These are phyloP conservation scores for Blastomyces parvus DNA, from an alignment of 2,329 filamentous ascomycete genomes.

Conservation along the genomic window DNA sequence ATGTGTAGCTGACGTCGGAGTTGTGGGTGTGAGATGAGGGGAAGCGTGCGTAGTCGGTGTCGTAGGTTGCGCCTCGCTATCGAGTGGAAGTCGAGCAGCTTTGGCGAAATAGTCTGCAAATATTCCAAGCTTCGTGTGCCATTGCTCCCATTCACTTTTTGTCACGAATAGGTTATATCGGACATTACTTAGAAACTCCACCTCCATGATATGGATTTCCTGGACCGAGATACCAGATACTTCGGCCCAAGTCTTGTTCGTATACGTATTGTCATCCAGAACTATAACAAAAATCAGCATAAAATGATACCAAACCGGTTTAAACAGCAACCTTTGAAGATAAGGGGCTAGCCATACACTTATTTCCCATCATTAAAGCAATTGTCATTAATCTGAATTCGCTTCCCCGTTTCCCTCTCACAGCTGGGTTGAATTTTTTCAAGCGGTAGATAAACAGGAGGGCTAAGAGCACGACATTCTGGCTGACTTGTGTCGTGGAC, in stretches of 20 bases:
- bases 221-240: constrained; percentile 88
- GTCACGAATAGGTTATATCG: constrained; percentile 86
- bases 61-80: constrained; percentile 25
- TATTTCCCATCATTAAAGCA: constrained; percentile 94
- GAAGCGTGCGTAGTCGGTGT: constrained; percentile 27
- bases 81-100: constrained; percentile 44
- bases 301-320: constrained; percentile 7
- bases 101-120: constrained; percentile 77
- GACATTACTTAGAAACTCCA: constrained; percentile 99
- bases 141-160: constrained; percentile 73
- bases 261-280: constrained; percentile 97
- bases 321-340: neutral
- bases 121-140: constrained; percentile 72
- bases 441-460: constrained; percentile 87
- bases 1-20: constrained; percentile 1
- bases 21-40: constrained; percentile 29
- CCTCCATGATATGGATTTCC: constrained; percentile 98
- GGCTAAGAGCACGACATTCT: constrained; percentile 86
- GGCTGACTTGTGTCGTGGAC: constrained; percentile 88
- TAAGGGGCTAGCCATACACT: constrained; percentile 53
- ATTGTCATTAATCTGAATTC: constrained; percentile 90
- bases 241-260: constrained; percentile 98
- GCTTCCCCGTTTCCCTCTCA: constrained; percentile 85
- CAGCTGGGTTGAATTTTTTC: constrained; percentile 79
- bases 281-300: constrained; percentile 42